Base-by-base conservation (phyloP, 2,329 filamentous ascomycete genomes). In the Grosmannia serpens region DNA sequence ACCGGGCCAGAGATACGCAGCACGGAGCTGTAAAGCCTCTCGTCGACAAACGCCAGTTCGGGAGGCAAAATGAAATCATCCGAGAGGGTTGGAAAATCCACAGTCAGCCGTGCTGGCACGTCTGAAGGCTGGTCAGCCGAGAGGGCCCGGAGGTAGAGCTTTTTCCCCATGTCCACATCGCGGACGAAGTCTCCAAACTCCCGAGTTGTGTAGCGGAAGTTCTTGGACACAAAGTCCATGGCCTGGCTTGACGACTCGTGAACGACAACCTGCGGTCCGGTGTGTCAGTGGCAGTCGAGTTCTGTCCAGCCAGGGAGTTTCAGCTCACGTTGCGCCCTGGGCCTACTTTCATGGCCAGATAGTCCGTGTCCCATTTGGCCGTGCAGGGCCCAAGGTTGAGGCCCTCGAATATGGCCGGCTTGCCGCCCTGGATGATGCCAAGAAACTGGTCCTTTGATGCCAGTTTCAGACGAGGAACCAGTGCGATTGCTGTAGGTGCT, bases 201-300 rank as follows among this genome's bases (percentile, higher is more conserved):
- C 62, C 85, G 84, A 4, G 83, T 88, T 10, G 80, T 75, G 67
- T 95, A 95, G 44, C 75, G 73, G 67, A 95, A 95, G 69, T 95
- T 95, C 71, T 95, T 95, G 52, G 78, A 75, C 59, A 84, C 84
- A 67, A 96, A 95, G 64, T 89, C 86, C 86, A 95, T 90, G 52
- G 80, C 80, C 33, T 81, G 75, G 5, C 75, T 77, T 8, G 76
- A 71, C 24, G 86, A 83, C 63, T 88, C 81, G 66, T 96, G 91
- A 5, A 95, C 81, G 13, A 90, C 77, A 17, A 95, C 80, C 80
- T 88, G 33, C 20, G n/a, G 26, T 44, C 24, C 47, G 9, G 7
- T 20, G 44, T 20, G 26, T 50, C 6, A 50, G 24, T 13, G 22
- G n/a, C 24, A 13, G 1, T 10, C 9, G 13, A 20, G 26, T 9